Percentiles rank a stretch among this genome's conserved stretches.
Evolutionary conservation across 345 rosid species (phyloP).

Genomic region (Viola odorata): DNA sequence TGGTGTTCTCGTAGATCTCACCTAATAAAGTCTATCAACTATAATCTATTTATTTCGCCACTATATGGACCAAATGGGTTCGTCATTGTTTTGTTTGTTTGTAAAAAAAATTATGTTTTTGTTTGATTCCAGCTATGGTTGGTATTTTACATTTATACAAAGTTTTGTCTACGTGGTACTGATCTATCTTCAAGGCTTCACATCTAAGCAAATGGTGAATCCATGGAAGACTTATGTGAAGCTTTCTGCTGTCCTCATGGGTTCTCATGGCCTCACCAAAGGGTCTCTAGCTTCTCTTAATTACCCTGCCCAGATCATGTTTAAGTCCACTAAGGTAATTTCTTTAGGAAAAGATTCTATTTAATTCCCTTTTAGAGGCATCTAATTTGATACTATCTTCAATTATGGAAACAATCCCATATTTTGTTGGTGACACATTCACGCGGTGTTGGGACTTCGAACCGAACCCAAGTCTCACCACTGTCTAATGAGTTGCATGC

Average conservation of each 20-base stretch:
- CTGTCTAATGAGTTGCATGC: no score
- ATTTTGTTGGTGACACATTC: no score
- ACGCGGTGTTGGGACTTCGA: no score
- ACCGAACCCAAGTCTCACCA: no score
- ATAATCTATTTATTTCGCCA: no score
- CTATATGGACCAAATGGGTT: no score
- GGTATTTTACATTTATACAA: slow-evolving; percentile 95
- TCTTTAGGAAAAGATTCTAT: no score
- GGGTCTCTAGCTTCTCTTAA: slow-evolving; percentile 93
- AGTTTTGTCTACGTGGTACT: slow-evolving; percentile 78
- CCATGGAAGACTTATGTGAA: slow-evolving; percentile 91
- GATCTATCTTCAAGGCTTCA: slow-evolving; percentile 84
- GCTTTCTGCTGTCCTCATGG: slow-evolving; percentile 96
- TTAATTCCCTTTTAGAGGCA: no score
- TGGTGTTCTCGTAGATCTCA: no score
- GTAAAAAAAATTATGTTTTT: not conserved
- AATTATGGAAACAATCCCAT: not conserved
- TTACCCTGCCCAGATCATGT: slow-evolving; percentile 89
- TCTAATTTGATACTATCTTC: not conserved
- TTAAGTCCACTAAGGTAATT: slow-evolving; percentile 87
- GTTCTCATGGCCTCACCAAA: slow-evolving; percentile 90
- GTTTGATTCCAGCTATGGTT: slow-evolving; percentile 61
- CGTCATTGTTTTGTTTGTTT: not conserved
- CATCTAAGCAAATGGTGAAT: slow-evolving; percentile 74
- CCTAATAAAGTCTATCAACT: no score